Base-by-base conservation (phyloP, 2,329 filamentous ascomycete genomes). In the Trichoderma polysporum region DNA sequence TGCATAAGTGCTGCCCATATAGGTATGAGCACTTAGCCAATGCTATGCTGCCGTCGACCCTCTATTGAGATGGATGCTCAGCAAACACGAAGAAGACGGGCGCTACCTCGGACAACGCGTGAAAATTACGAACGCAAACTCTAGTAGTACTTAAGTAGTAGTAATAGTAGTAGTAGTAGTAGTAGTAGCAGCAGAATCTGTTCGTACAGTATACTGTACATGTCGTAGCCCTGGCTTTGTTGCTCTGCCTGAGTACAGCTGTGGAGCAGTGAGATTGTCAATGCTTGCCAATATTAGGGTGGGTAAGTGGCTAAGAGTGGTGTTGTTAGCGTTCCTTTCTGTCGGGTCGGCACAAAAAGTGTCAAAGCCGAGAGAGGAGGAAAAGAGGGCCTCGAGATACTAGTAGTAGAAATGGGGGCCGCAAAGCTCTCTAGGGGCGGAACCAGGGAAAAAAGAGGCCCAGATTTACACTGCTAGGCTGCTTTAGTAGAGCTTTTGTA, bases 301-400 rank as follows among this genome's bases (percentile, higher is more conserved):
- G 60, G 50, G 41, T 56, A 54, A 47, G 50, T 29, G 52, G 41
- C 54, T 29, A 50, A 53, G 27, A 45, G 25, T 39, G 60, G 39
- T 25, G 53, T 31, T 33, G 49, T 50, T 66, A 50, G 60, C 66
- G 66, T 66, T 59, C 66, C 66, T 52, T 25, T 59, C 66, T 59
- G 66, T 68, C 66, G 65, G 65, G 66, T 67, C 65, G 65, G 25
- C 25, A 17, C 35, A 57, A 17, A 45, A 66, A 50, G 33, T 31
- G 63, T 33, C 45, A 45, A 45, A 45, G 56, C 33, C 25, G 45
- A 54, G 47, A 52, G 27, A 54, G 47, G 35, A 54, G 35, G 22
- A 60, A 33, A 45, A 47, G 13, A 31, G 56, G 56, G 29, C 53
- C n/a, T 58, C 12, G 41, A 45, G 12, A 39, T 56, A 54, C 41